Evolutionary conservation across 2,329 filamentous ascomycete species (phyloP).

Genomic region (Calonectria honghensis): DNA sequence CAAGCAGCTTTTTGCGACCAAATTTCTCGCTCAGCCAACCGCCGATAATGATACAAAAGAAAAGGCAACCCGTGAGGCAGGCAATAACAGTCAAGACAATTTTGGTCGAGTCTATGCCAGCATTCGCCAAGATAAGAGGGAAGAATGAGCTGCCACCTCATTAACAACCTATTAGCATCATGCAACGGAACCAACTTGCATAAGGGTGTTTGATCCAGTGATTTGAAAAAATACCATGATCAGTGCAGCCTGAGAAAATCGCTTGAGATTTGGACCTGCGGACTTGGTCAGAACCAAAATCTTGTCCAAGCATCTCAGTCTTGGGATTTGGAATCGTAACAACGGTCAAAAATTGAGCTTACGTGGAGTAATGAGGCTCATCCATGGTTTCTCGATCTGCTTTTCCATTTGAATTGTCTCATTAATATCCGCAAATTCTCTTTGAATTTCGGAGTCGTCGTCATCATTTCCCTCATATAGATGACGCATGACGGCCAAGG

Average conservation of each 20-base stretch:
- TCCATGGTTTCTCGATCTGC: not conserved
- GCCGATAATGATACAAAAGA: not conserved
- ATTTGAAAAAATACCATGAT: constrained; percentile 1
- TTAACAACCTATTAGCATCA: not conserved
- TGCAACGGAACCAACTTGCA: not conserved
- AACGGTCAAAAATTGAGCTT: not conserved
- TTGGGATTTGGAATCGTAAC: not conserved
- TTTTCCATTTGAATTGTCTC: not conserved
- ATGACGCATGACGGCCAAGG: not conserved
- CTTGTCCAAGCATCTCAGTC: not conserved
- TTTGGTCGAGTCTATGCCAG: not conserved
- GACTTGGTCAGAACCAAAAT: not conserved
- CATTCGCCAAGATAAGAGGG: not conserved
- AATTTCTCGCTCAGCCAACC: not conserved
- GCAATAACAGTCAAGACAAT: not conserved
- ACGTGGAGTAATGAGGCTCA: not conserved
- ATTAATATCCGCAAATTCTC: not conserved
- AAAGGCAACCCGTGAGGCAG: not conserved
- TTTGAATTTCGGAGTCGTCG: not conserved
- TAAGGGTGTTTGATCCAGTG: not conserved
- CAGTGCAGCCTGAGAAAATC: not conserved
- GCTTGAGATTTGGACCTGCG: not conserved
- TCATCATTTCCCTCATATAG: not conserved
- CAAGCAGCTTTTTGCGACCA: not conserved
- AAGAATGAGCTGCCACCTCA: not conserved